Evolutionary conservation across 2,329 filamentous ascomycete species (phyloP).

Genomic region (Anthostomella pinea): DNA sequence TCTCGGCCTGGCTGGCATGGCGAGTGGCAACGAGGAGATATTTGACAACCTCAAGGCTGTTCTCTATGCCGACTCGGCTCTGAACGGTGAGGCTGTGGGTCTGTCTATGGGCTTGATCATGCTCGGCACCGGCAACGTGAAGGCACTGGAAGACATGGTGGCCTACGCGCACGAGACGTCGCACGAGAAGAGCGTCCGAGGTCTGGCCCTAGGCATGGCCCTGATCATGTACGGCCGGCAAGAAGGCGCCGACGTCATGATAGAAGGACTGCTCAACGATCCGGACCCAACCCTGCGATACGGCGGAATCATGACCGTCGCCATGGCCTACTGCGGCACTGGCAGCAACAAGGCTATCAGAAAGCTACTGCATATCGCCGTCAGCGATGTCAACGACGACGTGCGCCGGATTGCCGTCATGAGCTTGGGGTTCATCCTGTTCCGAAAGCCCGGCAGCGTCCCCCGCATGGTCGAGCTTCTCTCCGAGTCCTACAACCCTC

Average conservation of each 20-base stretch:
- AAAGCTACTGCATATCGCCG: conserved; percentile 90
- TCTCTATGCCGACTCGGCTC: conserved; percentile 87
- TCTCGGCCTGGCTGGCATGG: conserved; percentile 96
- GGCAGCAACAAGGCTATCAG: conserved; percentile 98
- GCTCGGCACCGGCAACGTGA: conserved; percentile 95
- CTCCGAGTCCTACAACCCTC: conserved; percentile 97
- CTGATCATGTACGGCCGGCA: conserved; percentile 97
- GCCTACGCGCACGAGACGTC: conserved; percentile 96
- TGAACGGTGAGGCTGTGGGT: conserved; percentile 95
- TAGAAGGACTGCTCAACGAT: conserved; percentile 89
- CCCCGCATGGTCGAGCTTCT: conserved; percentile 98
- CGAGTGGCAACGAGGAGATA: conserved; percentile 83
- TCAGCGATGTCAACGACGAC: conserved; percentile 97
- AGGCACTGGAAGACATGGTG: conserved; percentile 93
- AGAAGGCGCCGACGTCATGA: conserved; percentile 90
- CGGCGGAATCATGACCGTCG: conserved; percentile 98
- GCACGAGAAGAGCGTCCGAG: conserved; percentile 97
- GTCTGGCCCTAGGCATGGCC: conserved; percentile 93
- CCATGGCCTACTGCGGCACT: conserved; percentile 93
- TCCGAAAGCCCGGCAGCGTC: conserved; percentile 94
- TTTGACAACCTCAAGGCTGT: conserved; percentile 89
- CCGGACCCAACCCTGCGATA: conserved; percentile 92
- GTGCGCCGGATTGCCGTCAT: conserved; percentile 95
- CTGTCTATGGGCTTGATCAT: conserved; percentile 97
- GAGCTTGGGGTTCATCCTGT: conserved; percentile 96